Evolutionary conservation across 768 basidiomycete species (phyloP), one percentile per base, ranked within the genome.

Genomic region (Mycena sanguinolenta): DNA sequence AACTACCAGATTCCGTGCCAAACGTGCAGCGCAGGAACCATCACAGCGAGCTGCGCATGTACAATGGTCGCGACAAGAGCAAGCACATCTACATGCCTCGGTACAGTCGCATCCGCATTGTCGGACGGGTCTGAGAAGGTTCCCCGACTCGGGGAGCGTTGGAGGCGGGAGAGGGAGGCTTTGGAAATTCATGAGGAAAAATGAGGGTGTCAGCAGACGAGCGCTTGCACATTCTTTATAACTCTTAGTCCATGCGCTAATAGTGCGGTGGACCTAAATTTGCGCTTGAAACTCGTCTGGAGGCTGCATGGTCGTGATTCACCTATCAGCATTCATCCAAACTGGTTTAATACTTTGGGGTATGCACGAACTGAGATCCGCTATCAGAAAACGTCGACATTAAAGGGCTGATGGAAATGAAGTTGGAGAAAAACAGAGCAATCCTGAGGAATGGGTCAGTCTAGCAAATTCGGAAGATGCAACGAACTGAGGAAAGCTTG

Each of bases 121-220:
- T 23, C 53, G 69, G 10, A 61, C 38, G 30, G 60, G 65, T 58
- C 36, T n/a, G 21, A 65, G 52, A 58, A 36, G 39, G 27, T 69
- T 58, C 5, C 19, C n/a, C 0, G 63, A 19, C 17, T 34, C 67
- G 36, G n/a, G 30, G 52, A 72, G 28, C 46, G 34, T 46, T 3
- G 72, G 60, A 53, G 19, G 55, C 23, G 72, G 67, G n/a, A 63
- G 28, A 21, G 72, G 67, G 23, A 73, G 60, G n/a, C 49, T 58
- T 63, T 73, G 72, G 39, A 73, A 65, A 57, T 73, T 69, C 72
- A 73, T 73, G 46, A 42, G 49, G 6, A 12, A n/a, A 19, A 13
- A 36, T 13, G 27, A 32, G 28, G 32, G 38, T 34, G 28, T n/a
- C 21, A 25, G 9, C 30, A 58, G 30, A 27, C 25, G 39, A 32